Conservation (phyloP, 164 flowering plant species). For the Buxus sempervirens region DNA sequence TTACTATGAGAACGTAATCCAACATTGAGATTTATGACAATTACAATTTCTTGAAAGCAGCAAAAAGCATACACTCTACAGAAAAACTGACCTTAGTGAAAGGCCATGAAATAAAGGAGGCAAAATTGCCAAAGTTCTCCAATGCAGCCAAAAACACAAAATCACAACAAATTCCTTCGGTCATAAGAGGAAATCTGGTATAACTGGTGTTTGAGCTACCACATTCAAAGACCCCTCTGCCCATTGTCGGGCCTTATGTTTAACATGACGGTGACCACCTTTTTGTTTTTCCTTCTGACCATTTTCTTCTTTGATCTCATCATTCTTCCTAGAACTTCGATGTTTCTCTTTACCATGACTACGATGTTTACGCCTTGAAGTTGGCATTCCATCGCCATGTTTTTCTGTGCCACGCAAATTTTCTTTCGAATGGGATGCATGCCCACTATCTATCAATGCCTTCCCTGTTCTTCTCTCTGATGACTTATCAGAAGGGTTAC, state of each 20-base stretch:
- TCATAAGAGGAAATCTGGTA: slow-evolving; percentile 87
- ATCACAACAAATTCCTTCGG: slow-evolving; percentile 1
- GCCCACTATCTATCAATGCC: slow-evolving; percentile 24
- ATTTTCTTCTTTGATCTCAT: slow-evolving; percentile 32
- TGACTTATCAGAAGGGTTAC: slow-evolving; percentile 28
- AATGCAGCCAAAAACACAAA: slow-evolving; percentile 2
- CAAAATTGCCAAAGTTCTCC: neutral
- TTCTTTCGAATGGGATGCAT: slow-evolving; percentile 27
- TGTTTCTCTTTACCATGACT: slow-evolving; percentile 52
- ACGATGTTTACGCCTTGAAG: slow-evolving; percentile 45
- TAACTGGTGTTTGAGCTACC: slow-evolving; percentile 46
- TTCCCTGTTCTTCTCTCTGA: slow-evolving; percentile 46
- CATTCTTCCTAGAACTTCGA: slow-evolving; percentile 33
- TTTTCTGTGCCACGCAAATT: slow-evolving; percentile 27
- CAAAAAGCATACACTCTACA: slow-evolving; percentile 1
- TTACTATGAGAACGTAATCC: neutral
- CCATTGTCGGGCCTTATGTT: slow-evolving; percentile 49
- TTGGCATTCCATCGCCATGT: slow-evolving; percentile 27
- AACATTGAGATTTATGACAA: neutral
- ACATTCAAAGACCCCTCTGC: slow-evolving; percentile 39
- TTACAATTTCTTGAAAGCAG: neutral
- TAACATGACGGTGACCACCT: slow-evolving; percentile 47
- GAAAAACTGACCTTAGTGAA: neutral
- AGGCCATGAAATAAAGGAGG: neutral
- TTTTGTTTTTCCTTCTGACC: slow-evolving; percentile 39